phyloP scores from a whole-genome alignment of 169 alveolate species.

The Plasmodium billcollinsi region DNA sequence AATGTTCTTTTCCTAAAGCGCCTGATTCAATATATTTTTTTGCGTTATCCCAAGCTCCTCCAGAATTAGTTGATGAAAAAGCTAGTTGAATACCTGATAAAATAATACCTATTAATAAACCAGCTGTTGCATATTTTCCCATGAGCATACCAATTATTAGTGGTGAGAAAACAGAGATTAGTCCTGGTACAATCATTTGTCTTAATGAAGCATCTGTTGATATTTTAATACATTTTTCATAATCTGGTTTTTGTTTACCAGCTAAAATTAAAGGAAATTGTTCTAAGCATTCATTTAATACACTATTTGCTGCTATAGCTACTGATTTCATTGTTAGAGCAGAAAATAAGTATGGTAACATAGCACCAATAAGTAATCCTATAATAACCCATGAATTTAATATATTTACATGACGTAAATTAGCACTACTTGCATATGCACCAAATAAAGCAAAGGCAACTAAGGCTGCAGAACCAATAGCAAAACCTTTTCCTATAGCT shows the following conservation, averaged over 20 bases:
- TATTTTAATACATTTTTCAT: slow-evolving; percentile 88
- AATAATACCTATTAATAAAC: slow-evolving; percentile 93
- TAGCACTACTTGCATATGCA: slow-evolving; percentile 91
- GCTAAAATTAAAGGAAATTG: slow-evolving; percentile 88
- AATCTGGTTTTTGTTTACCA: slow-evolving; percentile 88
- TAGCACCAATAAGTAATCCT: slow-evolving; percentile 91
- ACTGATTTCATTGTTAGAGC: slow-evolving; percentile 94
- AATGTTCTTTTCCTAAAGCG: slow-evolving; percentile 80
- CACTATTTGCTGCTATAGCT: slow-evolving; percentile 92
- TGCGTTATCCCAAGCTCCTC: slow-evolving; percentile 95
- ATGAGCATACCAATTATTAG: slow-evolving; percentile 86
- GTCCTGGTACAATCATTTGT: slow-evolving; percentile 92
- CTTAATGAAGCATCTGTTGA: slow-evolving; percentile 90
- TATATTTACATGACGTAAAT: slow-evolving; percentile 80
- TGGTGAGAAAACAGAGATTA: slow-evolving; percentile 88
- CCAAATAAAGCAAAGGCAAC: slow-evolving; percentile 93
- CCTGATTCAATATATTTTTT: slow-evolving; percentile 90
- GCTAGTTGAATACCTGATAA: slow-evolving; percentile 92
- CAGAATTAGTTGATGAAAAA: slow-evolving; percentile 90
- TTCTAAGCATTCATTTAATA: slow-evolving; percentile 90
- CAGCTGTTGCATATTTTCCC: slow-evolving; percentile 92
- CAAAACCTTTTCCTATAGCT: slow-evolving; percentile 94
- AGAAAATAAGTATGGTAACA: slow-evolving; percentile 93
- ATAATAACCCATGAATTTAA: slow-evolving; percentile 89
- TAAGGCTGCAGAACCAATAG: slow-evolving; percentile 94